Evolutionary conservation across 2,329 filamentous ascomycete species (phyloP), one percentile per base, ranked within the genome.

Genomic region (Ascochyta viciae-villosae): DNA sequence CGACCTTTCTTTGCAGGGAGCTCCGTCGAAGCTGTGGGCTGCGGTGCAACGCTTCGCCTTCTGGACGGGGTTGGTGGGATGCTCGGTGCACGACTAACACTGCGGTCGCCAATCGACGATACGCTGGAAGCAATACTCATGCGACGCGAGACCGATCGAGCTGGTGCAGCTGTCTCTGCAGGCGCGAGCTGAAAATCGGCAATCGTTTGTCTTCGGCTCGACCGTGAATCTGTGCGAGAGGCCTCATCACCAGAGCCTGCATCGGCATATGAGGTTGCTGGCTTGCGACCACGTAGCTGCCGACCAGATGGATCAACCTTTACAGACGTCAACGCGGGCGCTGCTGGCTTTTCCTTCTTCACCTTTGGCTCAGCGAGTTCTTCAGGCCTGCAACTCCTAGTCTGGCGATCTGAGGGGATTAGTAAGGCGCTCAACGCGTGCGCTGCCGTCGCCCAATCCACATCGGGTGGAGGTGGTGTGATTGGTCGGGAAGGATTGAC

Each of bases 381-480:
- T 64, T 96, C 90, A 8, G 88, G 83, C 29, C 82, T 89, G 75
- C 85, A 91, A 76, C 92, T 96, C 48, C 82, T 83, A 0, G 89
- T 92, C 64, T 92, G 86, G 3, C 92, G 85, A 62, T 89, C 83
- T 0, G 81, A 81, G 0, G 94, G 95, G 53, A 97, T 89, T 22
- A 98, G 83, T 4, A 96, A 75, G 71, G 91, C 92, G 67, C 87
- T 90, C 12, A 98, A 79, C 71, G 96, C 92, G 65, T 91, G 85
- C 0, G 91, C 85, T n/a, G 93, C 92, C 26, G 89, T 84, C 0
- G 88, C 85, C 95, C 94, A 98, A 39, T 90, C 84, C 0, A 98
- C 89, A 40, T 93, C 89, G 3, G 93, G 92, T 1, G 89, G 85
- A 8, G 91, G 90, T 0, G 89, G 88, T 3, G 87, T 86, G 3